Percentiles rank a stretch among this genome's conserved stretches.
These are phyloP conservation scores for Tylopilus felleus DNA, from an alignment of 768 basidiomycete species.

Conservation along the genomic window DNA sequence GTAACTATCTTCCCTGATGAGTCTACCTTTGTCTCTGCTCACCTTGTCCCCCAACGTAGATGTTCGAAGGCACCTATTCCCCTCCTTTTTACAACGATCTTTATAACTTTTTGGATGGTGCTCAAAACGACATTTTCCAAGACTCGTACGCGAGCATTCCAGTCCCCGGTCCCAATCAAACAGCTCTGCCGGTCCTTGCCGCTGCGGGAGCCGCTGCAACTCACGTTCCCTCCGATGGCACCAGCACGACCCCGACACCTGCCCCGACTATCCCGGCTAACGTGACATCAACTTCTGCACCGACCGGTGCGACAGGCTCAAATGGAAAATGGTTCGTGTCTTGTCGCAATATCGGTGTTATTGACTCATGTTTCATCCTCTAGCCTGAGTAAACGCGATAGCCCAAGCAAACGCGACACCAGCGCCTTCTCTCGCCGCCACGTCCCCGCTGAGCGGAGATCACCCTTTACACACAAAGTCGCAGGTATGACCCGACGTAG, in stretches of 20 bases:
- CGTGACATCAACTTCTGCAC: neutral
- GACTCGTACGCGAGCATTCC: conserved; percentile 50
- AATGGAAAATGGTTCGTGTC: conserved; percentile 9
- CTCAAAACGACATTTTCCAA: conserved; percentile 71
- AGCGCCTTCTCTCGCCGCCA: conserved; percentile 9
- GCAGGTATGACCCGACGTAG: conserved; percentile 10
- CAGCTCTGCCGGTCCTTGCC: conserved; percentile 19
- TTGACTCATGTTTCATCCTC: neutral
- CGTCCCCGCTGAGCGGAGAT: neutral
- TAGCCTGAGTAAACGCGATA: conserved; percentile 2
- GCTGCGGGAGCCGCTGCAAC: neutral
- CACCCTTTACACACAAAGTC: conserved; percentile 3
- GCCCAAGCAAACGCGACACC: neutral
- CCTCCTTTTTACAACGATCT: conserved; percentile 66
- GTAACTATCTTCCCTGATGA: conserved; percentile 34
- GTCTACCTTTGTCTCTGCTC: neutral
- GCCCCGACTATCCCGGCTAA: neutral
- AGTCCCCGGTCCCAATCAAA: conserved; percentile 39
- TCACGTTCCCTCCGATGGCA: neutral
- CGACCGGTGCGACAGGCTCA: conserved; percentile 2
- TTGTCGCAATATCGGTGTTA: neutral
- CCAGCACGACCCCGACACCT: neutral
- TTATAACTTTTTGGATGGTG: conserved; percentile 70
- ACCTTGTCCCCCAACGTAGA: conserved; percentile 34
- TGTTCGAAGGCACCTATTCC: conserved; percentile 59